A percentile compares a stretch with the other conserved stretches of the same genome.
phyloP scores from a whole-genome alignment of 176 grass and related monocot species.

The Aegilops speltoides region DNA sequence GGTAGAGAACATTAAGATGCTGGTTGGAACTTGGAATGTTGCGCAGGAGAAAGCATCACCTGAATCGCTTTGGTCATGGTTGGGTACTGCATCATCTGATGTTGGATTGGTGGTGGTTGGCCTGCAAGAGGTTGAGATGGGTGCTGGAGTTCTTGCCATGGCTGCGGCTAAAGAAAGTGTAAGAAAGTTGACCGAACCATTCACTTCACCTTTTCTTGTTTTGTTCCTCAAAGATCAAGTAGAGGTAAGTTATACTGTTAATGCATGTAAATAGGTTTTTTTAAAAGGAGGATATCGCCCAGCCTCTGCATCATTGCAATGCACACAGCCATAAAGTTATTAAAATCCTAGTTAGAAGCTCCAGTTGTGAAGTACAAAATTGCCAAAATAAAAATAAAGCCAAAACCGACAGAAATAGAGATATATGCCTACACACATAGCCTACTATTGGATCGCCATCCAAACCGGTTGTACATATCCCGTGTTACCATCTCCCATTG shows the following conservation, averaged over 20 bases:
- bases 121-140: constrained; percentile 99
- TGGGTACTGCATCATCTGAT: constrained; percentile 59
- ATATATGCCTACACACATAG: too few relatives aligned
- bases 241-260: constrained; percentile 15
- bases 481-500: too few relatives aligned
- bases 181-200: constrained; percentile 38
- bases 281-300: too few relatives aligned
- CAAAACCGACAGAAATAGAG: neutral
- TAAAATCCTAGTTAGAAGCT: too few relatives aligned
- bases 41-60: constrained; percentile 76
- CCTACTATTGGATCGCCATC: too few relatives aligned
- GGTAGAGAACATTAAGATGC: constrained; percentile 78
- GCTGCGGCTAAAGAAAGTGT: constrained; percentile 98
- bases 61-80: constrained; percentile 79
- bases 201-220: constrained; percentile 19
- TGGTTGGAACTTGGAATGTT: constrained; percentile 95
- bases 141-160: constrained; percentile 98
- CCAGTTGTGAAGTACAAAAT: too few relatives aligned
- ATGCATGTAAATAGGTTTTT: neutral
- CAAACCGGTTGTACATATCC: too few relatives aligned
- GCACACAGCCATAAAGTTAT: too few relatives aligned
- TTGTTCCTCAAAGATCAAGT: constrained; percentile 4
- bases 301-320: too few relatives aligned
- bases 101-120: constrained; percentile 86
- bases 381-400: too few relatives aligned